Evolutionary conservation across 1,139 yeast genomes (phyloP), one percentile per base, ranked within the genome.

Genomic region (Meyerozyma sp.): DNA sequence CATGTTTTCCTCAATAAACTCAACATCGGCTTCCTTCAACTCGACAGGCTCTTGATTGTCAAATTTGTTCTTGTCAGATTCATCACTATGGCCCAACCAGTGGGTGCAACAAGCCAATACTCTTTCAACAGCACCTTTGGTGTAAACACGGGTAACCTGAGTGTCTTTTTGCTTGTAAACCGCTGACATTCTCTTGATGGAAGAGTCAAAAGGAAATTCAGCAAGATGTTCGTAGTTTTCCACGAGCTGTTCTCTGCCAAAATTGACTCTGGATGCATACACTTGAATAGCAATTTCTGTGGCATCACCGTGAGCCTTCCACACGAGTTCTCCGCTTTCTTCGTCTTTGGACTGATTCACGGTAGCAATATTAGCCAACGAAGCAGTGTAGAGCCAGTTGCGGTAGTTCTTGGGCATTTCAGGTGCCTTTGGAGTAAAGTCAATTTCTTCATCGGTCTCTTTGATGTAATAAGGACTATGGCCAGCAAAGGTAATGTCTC

Each of bases 241-340:
- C 16, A 70, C 64, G 42, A 79, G 55, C 1, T 56, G 56, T 8
- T 67, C 66, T 52, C 88, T 72, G 8, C 68, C 67, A 55, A 62
- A 73, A 26, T 74, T 76, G 39, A 82, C 61, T 50, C 93, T 71
- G 34, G 78, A 65, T 14, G 80, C 75, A 58, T 85, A 84, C 0
- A 86, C 90, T 56, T 85, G 87, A 49, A 86, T 82, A 11, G 95
- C 93, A 55, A 84, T 79, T 63, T 86, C 95, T 3, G 95, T 86
- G 32, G 95, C 90, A 58, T 86, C 95, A 43, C 94, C 95, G 55
- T 81, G 83, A 13, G 88, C 89, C 53, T 78, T 79, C 93, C 94
- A 86, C 8, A 47, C 61, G 32, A 56, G 45, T 39, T 64, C 70
- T 6, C 70, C 72, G n/a, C 66, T 58, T 27, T 68, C 70, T 35